Base-by-base conservation (phyloP, 306 rosid genomes). In the Mucuna pruriens region DNA sequence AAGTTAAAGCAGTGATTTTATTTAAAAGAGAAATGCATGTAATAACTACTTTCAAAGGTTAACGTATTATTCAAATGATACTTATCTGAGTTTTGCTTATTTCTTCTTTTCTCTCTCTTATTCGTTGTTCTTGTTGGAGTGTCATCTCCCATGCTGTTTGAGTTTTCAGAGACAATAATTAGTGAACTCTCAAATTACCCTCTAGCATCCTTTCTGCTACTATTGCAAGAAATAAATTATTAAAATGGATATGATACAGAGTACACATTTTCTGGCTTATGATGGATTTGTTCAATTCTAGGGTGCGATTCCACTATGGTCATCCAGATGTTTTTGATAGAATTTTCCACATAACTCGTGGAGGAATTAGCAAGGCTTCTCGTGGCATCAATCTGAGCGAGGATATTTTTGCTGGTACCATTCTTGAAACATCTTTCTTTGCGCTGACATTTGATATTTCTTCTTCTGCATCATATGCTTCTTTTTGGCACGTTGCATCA, bases 301-400 rank as follows among this genome's bases (percentile, higher is more conserved):
- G 99, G 97, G 92, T 93, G 67, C 95, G 99, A 20, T 93, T 95
- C 85, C 99, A 95, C 90, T 95, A 95, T 82, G 99, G 99, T 61
- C 99, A 95, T 88, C 99, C 97, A 1, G 99, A 95, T 62, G 99
- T 95, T 64, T 95, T 95, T 45, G 99, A 95, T 85, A 90, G 99
- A 88, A 93, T 95, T 76, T 95, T 93, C 88, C 97, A 93, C 79
- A 91, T 95, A 54, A 95, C 99, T 68, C 99, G 99, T 61, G 99
- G 99, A 80, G 99, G 99, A 61, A 89, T 93, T n/a, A 95, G 99
- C 87, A 95, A 95, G 87, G 99, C 99, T 84, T 95, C 99, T 75
- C 89, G 92, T 76, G 98, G 92, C 80, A 88, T 95, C 93, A 90
- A 95, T 82, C 87, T 95, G 74, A 95, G 99, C 46, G 99, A 95